Percentiles rank a stretch among this genome's conserved stretches.
Evolutionary conservation across 2,329 filamentous ascomycete genomes (phyloP).

Genomic region (Leptosphaerulina australis): DNA sequence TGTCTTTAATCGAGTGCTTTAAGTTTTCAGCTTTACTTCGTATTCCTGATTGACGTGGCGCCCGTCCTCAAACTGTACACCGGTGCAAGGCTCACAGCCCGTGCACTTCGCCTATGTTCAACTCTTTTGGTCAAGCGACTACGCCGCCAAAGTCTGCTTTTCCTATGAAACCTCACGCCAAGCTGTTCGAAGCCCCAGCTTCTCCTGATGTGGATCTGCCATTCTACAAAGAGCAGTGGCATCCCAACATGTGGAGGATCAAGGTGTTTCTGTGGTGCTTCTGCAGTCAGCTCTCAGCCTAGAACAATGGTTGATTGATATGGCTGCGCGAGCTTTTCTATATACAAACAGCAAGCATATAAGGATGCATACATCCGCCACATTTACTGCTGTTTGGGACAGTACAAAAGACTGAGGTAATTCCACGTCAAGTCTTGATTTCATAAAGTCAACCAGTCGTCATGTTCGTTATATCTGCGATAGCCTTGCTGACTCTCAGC

Average conservation of each 20-base stretch:
- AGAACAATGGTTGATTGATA: not conserved
- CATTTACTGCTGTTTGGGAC: not conserved
- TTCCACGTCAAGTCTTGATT: not conserved
- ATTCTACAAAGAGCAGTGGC: not conserved
- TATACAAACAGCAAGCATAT: not conserved
- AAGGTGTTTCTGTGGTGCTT: not conserved
- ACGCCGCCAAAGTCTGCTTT: not conserved
- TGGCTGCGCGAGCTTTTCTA: not conserved
- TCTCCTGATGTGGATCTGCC: not conserved
- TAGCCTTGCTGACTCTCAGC: conserved; percentile 4
- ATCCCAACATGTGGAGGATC: not conserved
- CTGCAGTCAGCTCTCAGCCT: conserved; percentile 1
- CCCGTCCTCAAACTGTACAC: not conserved
- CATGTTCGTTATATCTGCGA: not conserved
- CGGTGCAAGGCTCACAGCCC: conserved; percentile 1
- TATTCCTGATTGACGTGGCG: conserved; percentile 1
- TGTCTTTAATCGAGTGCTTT: not conserved
- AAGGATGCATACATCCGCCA: not conserved
- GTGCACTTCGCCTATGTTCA: conserved; percentile 3
- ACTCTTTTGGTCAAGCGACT: not conserved
- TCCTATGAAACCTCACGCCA: conserved; percentile 6
- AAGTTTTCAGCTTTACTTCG: not conserved
- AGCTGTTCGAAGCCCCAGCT: not conserved
- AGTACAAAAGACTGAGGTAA: not conserved
- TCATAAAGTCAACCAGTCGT: not conserved